These are phyloP conservation scores for Gloeophyllum trabeum DNA, from an alignment of 768 basidiomycete genomes.

Conservation along the genomic window DNA sequence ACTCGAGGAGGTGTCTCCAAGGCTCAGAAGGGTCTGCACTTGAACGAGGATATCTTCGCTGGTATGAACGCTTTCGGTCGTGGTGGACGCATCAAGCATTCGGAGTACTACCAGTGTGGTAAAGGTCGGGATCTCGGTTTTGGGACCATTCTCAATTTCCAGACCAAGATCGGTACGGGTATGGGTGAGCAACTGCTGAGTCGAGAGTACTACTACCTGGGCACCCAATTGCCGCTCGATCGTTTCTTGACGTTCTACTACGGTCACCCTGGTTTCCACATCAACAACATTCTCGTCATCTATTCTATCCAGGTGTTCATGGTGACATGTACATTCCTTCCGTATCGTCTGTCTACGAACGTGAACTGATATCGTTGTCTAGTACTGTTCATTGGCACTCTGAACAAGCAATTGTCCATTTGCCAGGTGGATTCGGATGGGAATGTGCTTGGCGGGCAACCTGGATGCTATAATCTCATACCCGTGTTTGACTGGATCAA, in stretches of 20 bases:
- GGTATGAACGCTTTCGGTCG: conserved; percentile 99
- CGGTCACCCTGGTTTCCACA: conserved; percentile 97
- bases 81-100: conserved; percentile 98
- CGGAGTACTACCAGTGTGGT: conserved; percentile 98
- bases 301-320: conserved; percentile 97
- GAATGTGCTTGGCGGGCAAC: conserved; percentile 74
- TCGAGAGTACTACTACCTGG: conserved; percentile 97
- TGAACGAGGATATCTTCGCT: conserved; percentile 99
- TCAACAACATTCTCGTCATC: conserved; percentile 99
- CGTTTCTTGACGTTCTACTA: conserved; percentile 99
- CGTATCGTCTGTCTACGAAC: background rate
- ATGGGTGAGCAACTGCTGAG: conserved; percentile 99
- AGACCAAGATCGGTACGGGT: conserved; percentile 98
- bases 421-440: conserved; percentile 78
- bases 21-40: conserved; percentile 95
- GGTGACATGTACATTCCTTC: conserved; percentile 63
- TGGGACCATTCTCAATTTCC: conserved; percentile 98
- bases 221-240: conserved; percentile 95
- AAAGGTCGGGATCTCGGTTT: conserved; percentile 99
- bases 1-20: conserved; percentile 98
- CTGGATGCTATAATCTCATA: conserved; percentile 91
- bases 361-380: conserved; percentile 4
- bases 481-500: conserved; percentile 98
- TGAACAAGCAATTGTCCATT: conserved; percentile 87
- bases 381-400: conserved; percentile 92